These are phyloP conservation scores for Eucalyptus regnans DNA, from an alignment of 345 rosid species.

Conservation along the genomic window DNA sequence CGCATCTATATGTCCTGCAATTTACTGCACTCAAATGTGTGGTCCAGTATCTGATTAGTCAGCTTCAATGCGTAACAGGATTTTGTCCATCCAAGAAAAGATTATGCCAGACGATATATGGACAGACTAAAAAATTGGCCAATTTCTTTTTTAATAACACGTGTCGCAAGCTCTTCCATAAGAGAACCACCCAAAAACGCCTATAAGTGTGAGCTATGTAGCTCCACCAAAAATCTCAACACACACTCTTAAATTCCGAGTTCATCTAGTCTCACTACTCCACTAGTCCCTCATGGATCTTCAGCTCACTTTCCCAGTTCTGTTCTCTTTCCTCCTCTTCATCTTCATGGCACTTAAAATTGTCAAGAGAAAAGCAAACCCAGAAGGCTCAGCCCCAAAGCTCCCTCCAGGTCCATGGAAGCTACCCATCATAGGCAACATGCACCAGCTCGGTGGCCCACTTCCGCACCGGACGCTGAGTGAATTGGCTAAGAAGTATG, in stretches of 20 bases:
- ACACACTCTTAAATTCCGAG: not conserved
- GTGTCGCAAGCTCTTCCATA: not conserved
- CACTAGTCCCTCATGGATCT: not conserved
- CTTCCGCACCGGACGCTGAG: constrained; percentile 1
- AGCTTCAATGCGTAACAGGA: not conserved
- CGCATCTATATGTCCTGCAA: not conserved
- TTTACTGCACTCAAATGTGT: not conserved
- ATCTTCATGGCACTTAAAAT: not conserved
- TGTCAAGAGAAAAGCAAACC: not conserved
- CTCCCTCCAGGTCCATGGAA: constrained; percentile 20
- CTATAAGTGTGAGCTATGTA: not conserved
- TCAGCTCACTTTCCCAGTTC: not conserved
- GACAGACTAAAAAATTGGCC: not conserved
- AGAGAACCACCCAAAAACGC: not conserved
- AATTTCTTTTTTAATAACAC: not conserved
- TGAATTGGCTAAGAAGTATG: constrained; percentile 3
- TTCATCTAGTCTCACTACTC: not conserved
- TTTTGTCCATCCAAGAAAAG: not conserved
- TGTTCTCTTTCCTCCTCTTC: not conserved
- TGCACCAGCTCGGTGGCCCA: constrained; percentile 1
- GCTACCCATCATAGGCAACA: constrained; percentile 17
- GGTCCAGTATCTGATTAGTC: not conserved
- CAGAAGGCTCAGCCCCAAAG: not conserved
- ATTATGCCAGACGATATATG: not conserved
- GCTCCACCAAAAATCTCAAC: not conserved